Conservation (phyloP, 2,329 filamentous ascomycete species). For the Pezicula neosporulosa region DNA sequence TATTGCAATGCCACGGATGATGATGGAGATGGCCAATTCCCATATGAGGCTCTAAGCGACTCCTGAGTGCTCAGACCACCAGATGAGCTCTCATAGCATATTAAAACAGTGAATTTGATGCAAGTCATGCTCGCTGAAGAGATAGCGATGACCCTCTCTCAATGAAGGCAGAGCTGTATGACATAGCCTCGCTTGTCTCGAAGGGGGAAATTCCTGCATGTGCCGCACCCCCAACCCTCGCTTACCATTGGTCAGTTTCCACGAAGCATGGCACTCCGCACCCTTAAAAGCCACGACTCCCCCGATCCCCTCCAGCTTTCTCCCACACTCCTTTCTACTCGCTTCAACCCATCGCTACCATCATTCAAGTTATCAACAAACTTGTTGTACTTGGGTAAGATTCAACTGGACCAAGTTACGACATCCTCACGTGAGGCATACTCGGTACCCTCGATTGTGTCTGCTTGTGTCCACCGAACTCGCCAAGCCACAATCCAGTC, state of each 20-base stretch:
- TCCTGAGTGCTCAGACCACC: no score
- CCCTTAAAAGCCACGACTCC: constrained; percentile 23
- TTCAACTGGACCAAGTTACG: constrained; percentile 13
- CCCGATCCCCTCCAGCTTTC: constrained; percentile 23
- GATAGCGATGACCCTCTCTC: background rate
- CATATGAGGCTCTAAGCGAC: no score
- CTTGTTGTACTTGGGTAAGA: constrained; percentile 18
- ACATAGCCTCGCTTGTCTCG: background rate
- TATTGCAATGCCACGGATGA: no score
- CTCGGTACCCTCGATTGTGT: constrained; percentile 27
- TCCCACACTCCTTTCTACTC: constrained; percentile 21
- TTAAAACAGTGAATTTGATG: no score
- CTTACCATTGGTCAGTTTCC: constrained; percentile 12
- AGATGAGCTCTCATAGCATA: no score
- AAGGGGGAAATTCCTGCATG: background rate
- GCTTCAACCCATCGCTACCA: constrained; percentile 10
- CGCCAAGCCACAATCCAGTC: constrained; percentile 17
- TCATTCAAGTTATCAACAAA: constrained; percentile 16
- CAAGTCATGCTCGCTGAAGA: background rate
- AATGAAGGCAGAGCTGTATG: background rate
- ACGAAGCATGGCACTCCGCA: constrained; percentile 8
- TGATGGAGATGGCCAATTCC: no score
- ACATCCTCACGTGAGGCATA: constrained; percentile 22
- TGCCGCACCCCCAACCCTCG: constrained; percentile 10
- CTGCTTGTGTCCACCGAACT: constrained; percentile 13